Evolutionary conservation across 2,329 filamentous ascomycete species (phyloP), one percentile per base, ranked within the genome.

Genomic region (Endothia cerciana): DNA sequence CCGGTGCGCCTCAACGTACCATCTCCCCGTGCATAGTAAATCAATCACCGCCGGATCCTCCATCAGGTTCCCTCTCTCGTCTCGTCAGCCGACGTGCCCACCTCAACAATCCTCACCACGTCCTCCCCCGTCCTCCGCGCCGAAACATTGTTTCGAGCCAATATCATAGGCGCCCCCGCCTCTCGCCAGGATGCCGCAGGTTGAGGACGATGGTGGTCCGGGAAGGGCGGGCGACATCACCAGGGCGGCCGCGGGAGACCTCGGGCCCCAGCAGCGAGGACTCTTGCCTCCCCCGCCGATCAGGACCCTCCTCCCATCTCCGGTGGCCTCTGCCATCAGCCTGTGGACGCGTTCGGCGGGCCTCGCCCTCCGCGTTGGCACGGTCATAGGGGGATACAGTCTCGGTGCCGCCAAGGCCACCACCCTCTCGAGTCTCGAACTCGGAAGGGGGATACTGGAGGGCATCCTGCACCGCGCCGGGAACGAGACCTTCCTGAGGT

Each of bases 271-370:
- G 43, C 56, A 41, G 15, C 49, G 30, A 19, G 17, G 51, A 28
- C 43, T 67, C 8, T 22, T 63, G 17, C 53, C 68, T 33, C 13
- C 72, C 36, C 28, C 66, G n/a, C 68, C 72, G 6, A 75, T 77
- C 33, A 73, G 77, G 60, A 88, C 86, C 13, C 80, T 90, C 22
- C 81, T 90, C 0, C 88, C 88, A 0, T 71, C 76, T 1, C 80
- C 86, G 0, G 74, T 90, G 57, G 88, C 88, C 41, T 84, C 82
- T 61, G 82, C 82, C 36, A 81, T 90, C 63, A 89, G 86, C 70
- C 77, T 89, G 55, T 84, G 86, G 13, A 86, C 87, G 2, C 81
- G 85, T 63, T 88, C 87, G 3, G 85, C 86, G 19, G 83, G 84
- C 36, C 78, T 89, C 30, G 83, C 83, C 40, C 80, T 88, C 30